A percentile compares a stretch with the other conserved stretches of the same genome.
Evolutionary conservation across 805 yeast genomes (phyloP).

Genomic region (Kregervanrija fluxuum): DNA sequence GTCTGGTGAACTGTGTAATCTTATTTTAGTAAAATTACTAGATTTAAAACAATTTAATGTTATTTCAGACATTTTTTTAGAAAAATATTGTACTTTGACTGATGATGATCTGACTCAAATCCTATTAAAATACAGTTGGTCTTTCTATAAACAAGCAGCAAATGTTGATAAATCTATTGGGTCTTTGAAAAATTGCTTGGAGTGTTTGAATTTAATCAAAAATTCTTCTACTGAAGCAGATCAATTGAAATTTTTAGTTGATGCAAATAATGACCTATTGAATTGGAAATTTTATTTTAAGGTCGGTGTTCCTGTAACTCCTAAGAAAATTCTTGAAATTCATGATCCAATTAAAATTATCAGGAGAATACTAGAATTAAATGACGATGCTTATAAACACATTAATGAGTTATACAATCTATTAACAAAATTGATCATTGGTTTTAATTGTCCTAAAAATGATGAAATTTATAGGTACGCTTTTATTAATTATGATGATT

Average conservation of each 20-base stretch:
- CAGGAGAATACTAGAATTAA: slow-evolving; percentile 40
- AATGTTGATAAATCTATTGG: slow-evolving; percentile 25
- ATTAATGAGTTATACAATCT: slow-evolving; percentile 35
- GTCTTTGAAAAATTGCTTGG: slow-evolving; percentile 16
- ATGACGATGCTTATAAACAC: slow-evolving; percentile 43
- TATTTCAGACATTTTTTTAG: slow-evolving; percentile 11
- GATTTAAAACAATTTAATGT: slow-evolving; percentile 15
- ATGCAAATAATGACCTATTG: slow-evolving; percentile 17
- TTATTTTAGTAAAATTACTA: slow-evolving; percentile 18
- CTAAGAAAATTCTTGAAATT: slow-evolving; percentile 18
- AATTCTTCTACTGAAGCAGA: neutral
- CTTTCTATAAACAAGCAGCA: slow-evolving; percentile 21
- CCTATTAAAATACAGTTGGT: slow-evolving; percentile 19
- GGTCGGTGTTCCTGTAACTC: slow-evolving; percentile 25
- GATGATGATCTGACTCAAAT: slow-evolving; percentile 7
- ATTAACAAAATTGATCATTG: slow-evolving; percentile 34
- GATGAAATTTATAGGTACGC: slow-evolving; percentile 6
- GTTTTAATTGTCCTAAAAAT: slow-evolving; percentile 23
- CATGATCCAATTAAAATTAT: slow-evolving; percentile 21
- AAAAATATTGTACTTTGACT: slow-evolving; percentile 15
- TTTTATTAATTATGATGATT: slow-evolving; percentile 5
- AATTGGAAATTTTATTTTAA: slow-evolving; percentile 25
- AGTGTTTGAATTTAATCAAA: slow-evolving; percentile 15
- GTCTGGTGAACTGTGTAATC: slow-evolving; percentile 13
- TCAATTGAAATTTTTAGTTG: slow-evolving; percentile 13